Conservation (phyloP, 352 stramenopile species). For the Phytopythium helicoides region DNA sequence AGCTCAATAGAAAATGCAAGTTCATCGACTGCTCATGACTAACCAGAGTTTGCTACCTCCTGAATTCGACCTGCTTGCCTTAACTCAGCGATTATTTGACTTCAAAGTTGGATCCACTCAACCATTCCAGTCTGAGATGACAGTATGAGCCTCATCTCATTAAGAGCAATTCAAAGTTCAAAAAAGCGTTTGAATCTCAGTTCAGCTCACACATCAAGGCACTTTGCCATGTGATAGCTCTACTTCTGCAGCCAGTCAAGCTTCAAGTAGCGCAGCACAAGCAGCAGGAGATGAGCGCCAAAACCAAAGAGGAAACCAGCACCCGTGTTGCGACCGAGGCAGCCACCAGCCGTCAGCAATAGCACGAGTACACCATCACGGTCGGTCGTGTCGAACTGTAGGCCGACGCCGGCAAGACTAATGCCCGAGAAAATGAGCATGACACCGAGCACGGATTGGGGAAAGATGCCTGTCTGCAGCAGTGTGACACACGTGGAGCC, state of each 20-base stretch:
- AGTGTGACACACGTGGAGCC: conserved; percentile 65
- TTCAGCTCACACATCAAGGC: no score
- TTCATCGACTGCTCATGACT: no score
- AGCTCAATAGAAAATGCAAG: no score
- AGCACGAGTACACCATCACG: conserved; percentile 35
- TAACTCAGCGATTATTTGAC: no score
- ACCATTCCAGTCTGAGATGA: no score
- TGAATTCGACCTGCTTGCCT: no score
- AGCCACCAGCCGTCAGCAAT: conserved; percentile 35
- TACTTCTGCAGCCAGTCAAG: conserved; percentile 5
- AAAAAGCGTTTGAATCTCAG: no score
- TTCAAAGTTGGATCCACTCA: no score
- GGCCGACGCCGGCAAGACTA: conserved; percentile 41
- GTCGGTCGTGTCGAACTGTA: conserved; percentile 47
- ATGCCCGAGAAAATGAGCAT: conserved; percentile 59
- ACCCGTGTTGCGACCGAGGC: conserved; percentile 55
- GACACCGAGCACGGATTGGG: conserved; percentile 51
- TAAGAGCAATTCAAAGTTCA: no score
- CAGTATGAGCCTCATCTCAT: no score
- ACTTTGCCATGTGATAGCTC: no score
- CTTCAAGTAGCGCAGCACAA: conserved; percentile 20
- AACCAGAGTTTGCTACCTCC: no score
- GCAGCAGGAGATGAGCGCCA: conserved; percentile 29
- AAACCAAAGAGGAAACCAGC: conserved; percentile 52
- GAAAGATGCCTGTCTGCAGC: conserved; percentile 57